phyloP scores from a whole-genome alignment of 768 basidiomycete genomes.

The Podaxis sp. region DNA sequence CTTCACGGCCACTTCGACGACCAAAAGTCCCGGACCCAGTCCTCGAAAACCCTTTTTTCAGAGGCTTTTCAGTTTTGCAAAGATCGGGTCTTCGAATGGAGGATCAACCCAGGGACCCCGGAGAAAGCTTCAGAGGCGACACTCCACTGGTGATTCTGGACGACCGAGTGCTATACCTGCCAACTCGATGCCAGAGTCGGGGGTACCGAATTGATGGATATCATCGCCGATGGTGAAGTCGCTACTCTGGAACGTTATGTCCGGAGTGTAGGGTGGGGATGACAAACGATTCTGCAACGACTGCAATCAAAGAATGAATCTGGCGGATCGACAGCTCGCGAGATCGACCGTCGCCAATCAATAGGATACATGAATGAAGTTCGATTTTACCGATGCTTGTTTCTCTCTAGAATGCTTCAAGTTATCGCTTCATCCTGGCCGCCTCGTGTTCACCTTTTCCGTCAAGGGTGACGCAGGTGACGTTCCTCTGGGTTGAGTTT shows the following conservation, averaged over 20 bases:
- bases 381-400: neutral
- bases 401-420: neutral
- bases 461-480: neutral
- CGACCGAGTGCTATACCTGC: conserved; percentile 11
- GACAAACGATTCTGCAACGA: neutral
- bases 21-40: conserved; percentile 49
- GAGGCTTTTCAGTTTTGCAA: conserved; percentile 52
- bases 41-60: conserved; percentile 58
- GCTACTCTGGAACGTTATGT: neutral
- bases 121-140: conserved; percentile 44
- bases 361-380: neutral
- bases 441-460: neutral
- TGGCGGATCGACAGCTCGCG: neutral
- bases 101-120: conserved; percentile 25
- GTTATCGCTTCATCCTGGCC: too few relatives aligned
- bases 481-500: neutral
- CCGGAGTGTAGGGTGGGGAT: neutral
- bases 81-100: conserved; percentile 34
- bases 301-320: neutral
- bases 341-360: conserved; percentile 1
- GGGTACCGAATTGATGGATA: neutral
- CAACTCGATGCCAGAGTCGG: neutral
- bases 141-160: conserved; percentile 42
- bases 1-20: conserved; percentile 57
- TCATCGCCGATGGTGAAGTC: neutral